Base-by-base conservation (phyloP, 140 eudicot genomes). In the Senecio squalidus region DNA sequence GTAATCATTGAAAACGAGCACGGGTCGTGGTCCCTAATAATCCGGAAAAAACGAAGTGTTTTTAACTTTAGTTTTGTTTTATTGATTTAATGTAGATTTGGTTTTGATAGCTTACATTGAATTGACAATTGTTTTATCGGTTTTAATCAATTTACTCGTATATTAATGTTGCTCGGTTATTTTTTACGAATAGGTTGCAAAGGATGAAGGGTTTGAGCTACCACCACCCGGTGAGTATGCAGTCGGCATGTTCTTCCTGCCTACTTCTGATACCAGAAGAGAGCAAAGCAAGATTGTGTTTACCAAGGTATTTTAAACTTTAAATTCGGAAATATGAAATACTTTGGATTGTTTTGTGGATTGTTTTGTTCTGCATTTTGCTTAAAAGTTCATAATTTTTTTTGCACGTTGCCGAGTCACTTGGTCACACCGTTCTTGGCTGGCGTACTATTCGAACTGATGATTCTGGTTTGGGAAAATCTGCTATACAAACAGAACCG, bases 241-340 rank as follows among this genome's bases (percentile, higher is more conserved):
- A 0, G 95, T 93, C 26, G 99, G 99, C 74, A 93, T 93, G 99
- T 93, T 93, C 61, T 93, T 88, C 83, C 72, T 93, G 82, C 99
- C 99, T 18, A 88, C 95, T n/a, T 84, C 90, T 6, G 95, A 82
- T 18, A 72, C 78, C 29, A 57, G 96, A 54, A 82, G 96, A 80
- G 94, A 84, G 52, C 97, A 88, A 46, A 88, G 99, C 91, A 93
- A 88, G 70, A 78, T 68, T 60, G 99, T 84, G 53, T 93, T 93
- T 30, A 82, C 95, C 2, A 93, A 93, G 99, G 98, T 92, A 78
- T n/a, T 14, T 45, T 52, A 24, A 23, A n/a, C 20, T 41, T 9
- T 16, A 9, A 11, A 20, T 64, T n/a, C 66, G 4, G 11, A n/a
- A 45, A 2, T 39, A 3, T 39, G 4, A 9, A 24, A 10, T 11